Percentiles rank a stretch among this genome's conserved stretches.
Evolutionary conservation across 129 eudicot genomes (phyloP).

Genomic region (Arctium minus): DNA sequence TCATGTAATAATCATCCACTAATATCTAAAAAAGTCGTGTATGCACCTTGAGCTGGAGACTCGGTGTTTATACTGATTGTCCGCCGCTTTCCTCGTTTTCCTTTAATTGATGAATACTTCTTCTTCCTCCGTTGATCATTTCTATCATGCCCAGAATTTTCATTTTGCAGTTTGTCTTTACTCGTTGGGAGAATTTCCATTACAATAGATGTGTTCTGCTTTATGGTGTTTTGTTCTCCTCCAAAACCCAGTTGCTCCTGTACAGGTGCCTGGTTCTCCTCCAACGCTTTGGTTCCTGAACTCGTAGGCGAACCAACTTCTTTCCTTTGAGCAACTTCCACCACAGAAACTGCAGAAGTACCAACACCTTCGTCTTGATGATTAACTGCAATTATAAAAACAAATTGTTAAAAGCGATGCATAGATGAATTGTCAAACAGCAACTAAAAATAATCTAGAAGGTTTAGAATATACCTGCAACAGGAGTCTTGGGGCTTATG

Average conservation of each 20-base stretch:
- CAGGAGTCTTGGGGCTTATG: constrained; percentile 15
- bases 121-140: constrained; percentile 9
- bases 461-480: constrained; percentile 28
- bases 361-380: constrained; percentile 16
- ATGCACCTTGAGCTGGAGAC: constrained; percentile 35
- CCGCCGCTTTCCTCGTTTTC: constrained; percentile 34
- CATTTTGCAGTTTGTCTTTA: constrained; percentile 18
- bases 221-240: constrained; percentile 11
- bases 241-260: constrained; percentile 7
- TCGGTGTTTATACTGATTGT: constrained; percentile 26
- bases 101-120: constrained; percentile 25
- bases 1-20: background rate
- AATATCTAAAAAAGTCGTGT: background rate
- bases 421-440: background rate
- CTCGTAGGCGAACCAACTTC: constrained; percentile 23
- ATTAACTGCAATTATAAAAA: constrained; percentile 21
- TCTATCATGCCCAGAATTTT: constrained; percentile 16
- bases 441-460: background rate
- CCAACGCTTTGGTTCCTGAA: constrained; percentile 10
- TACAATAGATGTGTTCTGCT: background rate
- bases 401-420: background rate
- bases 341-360: constrained; percentile 5
- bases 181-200: background rate
- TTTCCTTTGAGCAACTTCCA: constrained; percentile 14
- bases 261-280: constrained; percentile 17